phyloP scores from a whole-genome alignment of 495 filamentous ascomycete species.

The Annulohypoxylon maeteangense region DNA sequence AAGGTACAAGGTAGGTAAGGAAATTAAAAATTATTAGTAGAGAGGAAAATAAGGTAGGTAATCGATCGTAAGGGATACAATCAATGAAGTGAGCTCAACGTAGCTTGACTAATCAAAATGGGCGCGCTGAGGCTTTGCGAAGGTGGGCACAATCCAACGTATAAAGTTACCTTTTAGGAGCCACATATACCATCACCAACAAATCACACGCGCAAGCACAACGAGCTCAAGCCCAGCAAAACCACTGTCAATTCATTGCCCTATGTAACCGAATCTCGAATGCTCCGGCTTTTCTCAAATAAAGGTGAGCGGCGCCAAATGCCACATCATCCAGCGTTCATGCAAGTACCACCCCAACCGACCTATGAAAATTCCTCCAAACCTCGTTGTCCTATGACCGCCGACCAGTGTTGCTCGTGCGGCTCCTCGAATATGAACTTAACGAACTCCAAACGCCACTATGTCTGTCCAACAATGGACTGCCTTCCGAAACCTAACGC shows the following conservation, averaged over 20 bases:
- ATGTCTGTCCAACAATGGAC: conserved; percentile 29
- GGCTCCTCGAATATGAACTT: neutral
- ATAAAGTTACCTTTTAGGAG: no score
- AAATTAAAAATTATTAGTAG: no score
- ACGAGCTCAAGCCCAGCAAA: neutral
- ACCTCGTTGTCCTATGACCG: neutral
- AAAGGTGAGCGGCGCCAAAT: neutral
- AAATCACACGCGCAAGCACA: neutral
- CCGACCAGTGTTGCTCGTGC: neutral
- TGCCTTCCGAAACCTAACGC: conserved; percentile 27
- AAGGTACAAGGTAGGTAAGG: no score
- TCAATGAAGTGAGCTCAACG: no score
- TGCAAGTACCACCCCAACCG: neutral
- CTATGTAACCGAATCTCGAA: neutral
- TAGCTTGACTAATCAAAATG: no score
- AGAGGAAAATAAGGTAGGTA: no score
- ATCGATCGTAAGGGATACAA: no score
- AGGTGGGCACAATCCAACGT: no score
- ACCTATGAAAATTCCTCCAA: neutral
- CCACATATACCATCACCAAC: neutral
- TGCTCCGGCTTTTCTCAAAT: neutral
- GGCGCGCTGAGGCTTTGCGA: no score
- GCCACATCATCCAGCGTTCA: conserved; percentile 1
- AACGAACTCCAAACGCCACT: conserved; percentile 2
- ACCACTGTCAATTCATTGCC: neutral